These are phyloP conservation scores for Aspergillus floridensis DNA, from an alignment of 2,329 filamentous ascomycete species.

Conservation along the genomic window DNA sequence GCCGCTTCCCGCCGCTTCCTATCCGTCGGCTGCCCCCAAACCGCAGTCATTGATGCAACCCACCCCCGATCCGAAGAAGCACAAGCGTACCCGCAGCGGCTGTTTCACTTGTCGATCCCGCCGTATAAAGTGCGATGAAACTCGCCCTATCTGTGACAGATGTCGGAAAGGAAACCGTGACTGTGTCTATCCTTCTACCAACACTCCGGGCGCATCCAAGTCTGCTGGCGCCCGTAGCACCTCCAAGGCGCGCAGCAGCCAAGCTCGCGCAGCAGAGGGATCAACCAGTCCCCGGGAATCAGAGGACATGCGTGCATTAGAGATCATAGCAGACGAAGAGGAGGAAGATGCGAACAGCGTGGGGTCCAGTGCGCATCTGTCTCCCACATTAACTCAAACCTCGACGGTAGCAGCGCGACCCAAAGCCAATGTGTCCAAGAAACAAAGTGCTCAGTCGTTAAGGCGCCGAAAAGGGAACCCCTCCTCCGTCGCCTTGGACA, in stretches of 20 bases:
- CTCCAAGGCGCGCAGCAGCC: conserved; percentile 44
- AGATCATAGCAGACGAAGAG: conserved; percentile 45
- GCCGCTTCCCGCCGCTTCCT: conserved; percentile 17
- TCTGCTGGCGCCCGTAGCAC: conserved; percentile 37
- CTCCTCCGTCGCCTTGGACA: not conserved
- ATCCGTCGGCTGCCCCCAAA: conserved; percentile 26
- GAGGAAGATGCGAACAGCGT: conserved; percentile 30
- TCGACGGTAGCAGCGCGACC: conserved; percentile 21
- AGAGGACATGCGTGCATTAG: conserved; percentile 41
- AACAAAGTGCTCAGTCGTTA: conserved; percentile 32
- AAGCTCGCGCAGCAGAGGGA: conserved; percentile 48
- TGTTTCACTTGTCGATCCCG: conserved; percentile 89
- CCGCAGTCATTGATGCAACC: conserved; percentile 33
- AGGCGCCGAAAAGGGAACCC: conserved; percentile 26
- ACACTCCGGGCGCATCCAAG: conserved; percentile 37
- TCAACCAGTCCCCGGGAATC: conserved; percentile 51
- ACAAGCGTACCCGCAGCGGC: conserved; percentile 86
- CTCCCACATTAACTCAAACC: conserved; percentile 20
- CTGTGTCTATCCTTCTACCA: conserved; percentile 77
- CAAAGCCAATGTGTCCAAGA: conserved; percentile 24
- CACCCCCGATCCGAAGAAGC: conserved; percentile 72
- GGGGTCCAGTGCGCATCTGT: conserved; percentile 22
- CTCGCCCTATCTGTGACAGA: conserved; percentile 79
- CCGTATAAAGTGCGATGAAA: conserved; percentile 93
- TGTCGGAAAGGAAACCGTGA: conserved; percentile 90